phyloP scores from a whole-genome alignment of 73 alveolate species.

The Breviolum minutum region DNA sequence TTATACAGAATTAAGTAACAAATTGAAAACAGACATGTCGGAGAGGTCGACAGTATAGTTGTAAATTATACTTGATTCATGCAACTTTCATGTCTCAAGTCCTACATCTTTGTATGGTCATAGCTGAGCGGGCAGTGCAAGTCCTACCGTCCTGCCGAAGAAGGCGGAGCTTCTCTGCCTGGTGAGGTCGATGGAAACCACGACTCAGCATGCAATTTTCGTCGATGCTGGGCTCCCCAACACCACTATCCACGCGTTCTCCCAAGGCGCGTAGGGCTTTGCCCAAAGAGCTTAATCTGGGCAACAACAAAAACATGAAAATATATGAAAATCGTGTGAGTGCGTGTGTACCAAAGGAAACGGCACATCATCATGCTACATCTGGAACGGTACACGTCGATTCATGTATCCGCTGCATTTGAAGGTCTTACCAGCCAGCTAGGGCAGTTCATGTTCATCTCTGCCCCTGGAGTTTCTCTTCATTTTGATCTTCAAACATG shows the following conservation, averaged over 20 bases:
- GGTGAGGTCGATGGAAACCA: not conserved
- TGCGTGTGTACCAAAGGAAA: too few relatives aligned
- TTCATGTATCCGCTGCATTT: too few relatives aligned
- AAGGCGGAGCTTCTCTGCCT: conserved; percentile 74
- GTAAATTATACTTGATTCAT: not conserved
- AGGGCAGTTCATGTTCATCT: too few relatives aligned
- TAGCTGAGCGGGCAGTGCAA: too few relatives aligned
- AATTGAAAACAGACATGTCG: too few relatives aligned
- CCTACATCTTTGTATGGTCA: not conserved
- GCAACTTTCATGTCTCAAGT: not conserved
- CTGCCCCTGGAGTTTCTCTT: too few relatives aligned
- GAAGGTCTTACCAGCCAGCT: too few relatives aligned
- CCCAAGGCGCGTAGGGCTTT: conserved; percentile 12
- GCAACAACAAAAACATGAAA: not conserved
- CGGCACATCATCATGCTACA: too few relatives aligned
- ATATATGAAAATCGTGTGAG: not conserved
- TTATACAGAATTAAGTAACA: too few relatives aligned
- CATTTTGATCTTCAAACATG: too few relatives aligned
- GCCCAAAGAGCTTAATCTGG: conserved; percentile 21
- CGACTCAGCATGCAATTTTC: not conserved
- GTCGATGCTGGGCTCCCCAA: not conserved
- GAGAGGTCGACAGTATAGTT: not conserved
- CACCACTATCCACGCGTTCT: conserved; percentile 2
- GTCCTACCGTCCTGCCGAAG: conserved; percentile 33
- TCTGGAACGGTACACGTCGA: too few relatives aligned